Conservation (phyloP, 208 protist species). For the Leishmania tropica region DNA sequence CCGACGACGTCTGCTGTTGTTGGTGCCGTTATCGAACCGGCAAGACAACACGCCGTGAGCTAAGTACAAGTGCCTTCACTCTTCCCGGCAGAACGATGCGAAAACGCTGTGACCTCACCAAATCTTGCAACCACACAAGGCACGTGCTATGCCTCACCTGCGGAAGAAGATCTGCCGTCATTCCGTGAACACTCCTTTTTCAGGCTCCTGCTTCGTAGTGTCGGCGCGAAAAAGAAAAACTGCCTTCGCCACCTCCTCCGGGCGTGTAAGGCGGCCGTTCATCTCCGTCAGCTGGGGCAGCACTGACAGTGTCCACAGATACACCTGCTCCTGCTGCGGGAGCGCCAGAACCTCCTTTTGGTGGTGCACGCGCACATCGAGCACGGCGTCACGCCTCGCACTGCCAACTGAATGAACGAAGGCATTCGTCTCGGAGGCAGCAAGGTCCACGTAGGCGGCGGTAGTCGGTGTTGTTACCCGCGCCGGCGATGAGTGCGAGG, state of each 20-base stretch:
- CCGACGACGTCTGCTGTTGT: background rate
- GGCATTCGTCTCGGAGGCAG: constrained; percentile 29
- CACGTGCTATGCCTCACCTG: background rate
- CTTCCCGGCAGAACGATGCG: background rate
- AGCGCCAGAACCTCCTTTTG: constrained; percentile 34
- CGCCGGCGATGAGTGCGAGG: background rate
- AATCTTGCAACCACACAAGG: background rate
- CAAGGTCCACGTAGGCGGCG: constrained; percentile 37
- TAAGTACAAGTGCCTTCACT: no score
- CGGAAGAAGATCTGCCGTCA: background rate
- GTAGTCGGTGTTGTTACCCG: constrained; percentile 17
- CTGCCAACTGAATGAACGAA: constrained; percentile 35
- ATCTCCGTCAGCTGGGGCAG: constrained; percentile 48
- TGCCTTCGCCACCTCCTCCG: constrained; percentile 47
- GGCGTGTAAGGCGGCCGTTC: constrained; percentile 30
- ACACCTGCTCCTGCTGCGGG: constrained; percentile 33
- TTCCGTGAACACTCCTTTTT: background rate
- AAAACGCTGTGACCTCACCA: background rate
- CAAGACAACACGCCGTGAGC: background rate
- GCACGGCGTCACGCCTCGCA: constrained; percentile 17
- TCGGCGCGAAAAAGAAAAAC: constrained; percentile 38
- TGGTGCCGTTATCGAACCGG: background rate
- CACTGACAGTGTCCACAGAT: constrained; percentile 41
- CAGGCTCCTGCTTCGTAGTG: background rate
- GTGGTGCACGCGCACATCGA: constrained; percentile 32